Conservation (phyloP, 176 grass and related monocot genomes). For the Poa pratensis region DNA sequence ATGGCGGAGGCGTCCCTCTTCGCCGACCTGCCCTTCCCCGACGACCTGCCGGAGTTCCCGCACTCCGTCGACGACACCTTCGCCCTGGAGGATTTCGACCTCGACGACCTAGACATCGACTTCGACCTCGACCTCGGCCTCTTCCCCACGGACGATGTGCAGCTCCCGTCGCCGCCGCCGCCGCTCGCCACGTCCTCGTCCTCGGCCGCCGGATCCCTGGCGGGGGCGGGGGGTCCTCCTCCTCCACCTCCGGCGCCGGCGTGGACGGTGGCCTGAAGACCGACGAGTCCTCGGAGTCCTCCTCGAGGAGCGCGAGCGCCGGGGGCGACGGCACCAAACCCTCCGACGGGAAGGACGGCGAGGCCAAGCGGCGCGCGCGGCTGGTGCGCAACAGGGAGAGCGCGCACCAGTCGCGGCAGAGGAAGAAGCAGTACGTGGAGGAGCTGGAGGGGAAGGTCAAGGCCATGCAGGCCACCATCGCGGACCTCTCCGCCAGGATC, state of each 20-base stretch:
- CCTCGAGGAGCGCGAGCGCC: conserved; percentile 45
- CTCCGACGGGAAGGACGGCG: conserved; percentile 19
- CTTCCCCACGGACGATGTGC: conserved; percentile 43
- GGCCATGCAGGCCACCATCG: conserved; percentile 75
- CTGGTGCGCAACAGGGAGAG: conserved; percentile 75
- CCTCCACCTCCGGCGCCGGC: conserved; percentile 19
- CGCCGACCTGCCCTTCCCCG: conserved; percentile 41
- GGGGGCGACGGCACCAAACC: neutral
- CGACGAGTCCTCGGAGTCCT: conserved; percentile 58
- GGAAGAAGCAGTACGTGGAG: conserved; percentile 75
- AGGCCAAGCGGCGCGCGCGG: conserved; percentile 57
- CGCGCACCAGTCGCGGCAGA: conserved; percentile 70
- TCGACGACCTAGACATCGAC: conserved; percentile 55
- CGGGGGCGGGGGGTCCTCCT: neutral
- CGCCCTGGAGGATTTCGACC: conserved; percentile 45
- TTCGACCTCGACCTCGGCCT: conserved; percentile 48
- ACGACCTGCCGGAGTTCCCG: conserved; percentile 33
- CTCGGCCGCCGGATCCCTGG: conserved; percentile 25
- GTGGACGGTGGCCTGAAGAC: conserved; percentile 28
- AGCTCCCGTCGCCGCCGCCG: conserved; percentile 28
- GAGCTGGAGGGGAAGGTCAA: conserved; percentile 70
- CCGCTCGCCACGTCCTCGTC: conserved; percentile 44
- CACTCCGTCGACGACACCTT: conserved; percentile 28
- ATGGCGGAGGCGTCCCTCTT: conserved; percentile 56
- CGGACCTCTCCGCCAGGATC: conserved; percentile 63